These are phyloP conservation scores for Acanthamoeba quina DNA, from an alignment of 208 protist genomes.

Conservation along the genomic window DNA sequence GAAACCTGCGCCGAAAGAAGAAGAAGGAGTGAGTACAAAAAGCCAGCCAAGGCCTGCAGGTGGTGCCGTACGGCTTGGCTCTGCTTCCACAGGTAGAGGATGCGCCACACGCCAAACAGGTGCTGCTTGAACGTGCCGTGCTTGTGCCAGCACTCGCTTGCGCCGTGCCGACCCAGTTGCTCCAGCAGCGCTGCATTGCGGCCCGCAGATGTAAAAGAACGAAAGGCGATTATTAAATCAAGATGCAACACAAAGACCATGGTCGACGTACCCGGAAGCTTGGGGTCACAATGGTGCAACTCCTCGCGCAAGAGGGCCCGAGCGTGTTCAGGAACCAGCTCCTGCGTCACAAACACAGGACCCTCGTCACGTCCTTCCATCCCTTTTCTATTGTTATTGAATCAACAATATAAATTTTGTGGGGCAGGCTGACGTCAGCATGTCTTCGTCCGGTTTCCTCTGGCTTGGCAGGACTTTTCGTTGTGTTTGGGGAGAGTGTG, in stretches of 20 bases:
- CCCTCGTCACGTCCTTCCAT: neutral
- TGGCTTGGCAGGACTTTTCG: too few species aligned
- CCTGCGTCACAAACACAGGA: neutral
- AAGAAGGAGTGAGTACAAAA: neutral
- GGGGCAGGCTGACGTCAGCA: neutral
- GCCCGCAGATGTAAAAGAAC: neutral
- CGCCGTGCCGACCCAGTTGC: neutral
- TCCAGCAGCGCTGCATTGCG: neutral
- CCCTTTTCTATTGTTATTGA: neutral
- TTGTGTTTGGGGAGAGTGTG: neutral
- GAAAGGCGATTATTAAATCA: neutral
- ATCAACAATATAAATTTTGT: neutral
- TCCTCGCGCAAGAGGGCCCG: neutral
- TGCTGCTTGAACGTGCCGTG: conserved; percentile 49
- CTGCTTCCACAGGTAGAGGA: conserved; percentile 45
- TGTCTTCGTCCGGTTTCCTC: too few species aligned
- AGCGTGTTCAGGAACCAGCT: neutral
- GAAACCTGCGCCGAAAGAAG: neutral
- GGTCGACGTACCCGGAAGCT: neutral
- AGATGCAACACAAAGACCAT: neutral
- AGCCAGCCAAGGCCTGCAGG: neutral
- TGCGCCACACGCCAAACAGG: conserved; percentile 17
- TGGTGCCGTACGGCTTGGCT: conserved; percentile 2
- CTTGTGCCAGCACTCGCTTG: conserved; percentile 36
- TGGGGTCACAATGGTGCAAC: neutral